Base-by-base conservation (phyloP, 495 filamentous ascomycete species). In the Usnea hakonensis region DNA sequence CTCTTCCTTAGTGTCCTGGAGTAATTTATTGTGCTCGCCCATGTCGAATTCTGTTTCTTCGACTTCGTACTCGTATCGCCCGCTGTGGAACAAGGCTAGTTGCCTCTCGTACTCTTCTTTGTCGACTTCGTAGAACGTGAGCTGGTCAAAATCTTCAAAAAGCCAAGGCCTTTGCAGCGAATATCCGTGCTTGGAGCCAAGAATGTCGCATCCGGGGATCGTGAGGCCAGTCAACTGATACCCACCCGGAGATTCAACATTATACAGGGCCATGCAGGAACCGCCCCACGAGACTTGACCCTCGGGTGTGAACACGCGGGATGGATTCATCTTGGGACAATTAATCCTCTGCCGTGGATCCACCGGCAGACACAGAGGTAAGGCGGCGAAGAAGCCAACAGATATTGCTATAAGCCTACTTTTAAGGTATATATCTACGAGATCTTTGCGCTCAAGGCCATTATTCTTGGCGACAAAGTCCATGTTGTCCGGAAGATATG, bases 271-370 rank as follows among this genome's bases (percentile, higher is more conserved):
- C 68, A 83, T 77, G 62, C 79, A 80, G 13, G 71, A 75, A 9
- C 84, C 83, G 19, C 82, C 84, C 75, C 80, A 80, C 3, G 71
- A 72, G 0, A 84, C 76, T 5, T 76, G 78, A 2, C 83, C 83
- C 17, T 77, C 79, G 0, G 82, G 82, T 0, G 83, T 87, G 60
- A 78, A 83, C 2, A 81, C 76, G 5, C 83, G 75, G 7, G 76
- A 81, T 4, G 83, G 83, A 60, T 87, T 87, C 69, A 77, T 77
- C 68, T 87, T 87, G 9, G 80, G 81, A 40, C 75, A 75, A n/a
- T 71, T 75, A 61, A 86, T 76, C 13, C 79, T 70, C 26, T 80
- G 72, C 0, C 78, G 72, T 0, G 83, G 83, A 68, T 85, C 81
- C 16, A 82, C 72, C 0, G 83, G 83, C n/a, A 84, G 70, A 21